phyloP scores from a whole-genome alignment of 2,329 filamentous ascomycete species.

The Alternaria gansuensis region DNA sequence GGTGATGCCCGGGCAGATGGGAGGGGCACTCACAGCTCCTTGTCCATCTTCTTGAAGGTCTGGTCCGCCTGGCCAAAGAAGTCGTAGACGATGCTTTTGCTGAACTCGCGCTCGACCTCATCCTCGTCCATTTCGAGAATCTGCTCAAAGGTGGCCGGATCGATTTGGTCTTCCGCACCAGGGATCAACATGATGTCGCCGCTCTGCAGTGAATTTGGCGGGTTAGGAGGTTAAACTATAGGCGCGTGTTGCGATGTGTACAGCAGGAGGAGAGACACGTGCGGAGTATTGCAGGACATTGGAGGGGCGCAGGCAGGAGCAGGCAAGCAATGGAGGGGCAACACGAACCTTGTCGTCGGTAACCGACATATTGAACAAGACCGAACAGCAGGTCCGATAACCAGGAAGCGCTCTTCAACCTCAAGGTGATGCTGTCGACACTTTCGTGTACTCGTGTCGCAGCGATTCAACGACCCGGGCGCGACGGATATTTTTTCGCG shows the following conservation, averaged over 20 bases:
- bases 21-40: conserved; percentile 75
- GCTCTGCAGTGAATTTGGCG: conserved; percentile 30
- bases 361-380: conserved; percentile 45
- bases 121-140: conserved; percentile 99
- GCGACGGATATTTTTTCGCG: conserved; percentile 37
- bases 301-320: conserved; percentile 26
- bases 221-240: conserved; percentile 8
- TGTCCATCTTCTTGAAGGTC: conserved; percentile 87
- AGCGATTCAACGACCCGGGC: conserved; percentile 24
- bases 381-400: conserved; percentile 21
- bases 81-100: conserved; percentile 83
- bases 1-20: conserved; percentile 8
- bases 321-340: conserved; percentile 41
- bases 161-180: conserved; percentile 79
- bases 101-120: conserved; percentile 85
- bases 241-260: conserved; percentile 7
- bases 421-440: conserved; percentile 33
- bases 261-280: conserved; percentile 8
- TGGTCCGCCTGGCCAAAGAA: conserved; percentile 92
- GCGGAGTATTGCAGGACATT: conserved; percentile 23
- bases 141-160: conserved; percentile 83
- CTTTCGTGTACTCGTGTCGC: conserved; percentile 35
- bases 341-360: conserved; percentile 52
- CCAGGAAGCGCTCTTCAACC: conserved; percentile 22
- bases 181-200: conserved; percentile 57